These are phyloP conservation scores for Cladosporium cucumerinum DNA, from an alignment of 2,329 filamentous ascomycete genomes.

Conservation along the genomic window DNA sequence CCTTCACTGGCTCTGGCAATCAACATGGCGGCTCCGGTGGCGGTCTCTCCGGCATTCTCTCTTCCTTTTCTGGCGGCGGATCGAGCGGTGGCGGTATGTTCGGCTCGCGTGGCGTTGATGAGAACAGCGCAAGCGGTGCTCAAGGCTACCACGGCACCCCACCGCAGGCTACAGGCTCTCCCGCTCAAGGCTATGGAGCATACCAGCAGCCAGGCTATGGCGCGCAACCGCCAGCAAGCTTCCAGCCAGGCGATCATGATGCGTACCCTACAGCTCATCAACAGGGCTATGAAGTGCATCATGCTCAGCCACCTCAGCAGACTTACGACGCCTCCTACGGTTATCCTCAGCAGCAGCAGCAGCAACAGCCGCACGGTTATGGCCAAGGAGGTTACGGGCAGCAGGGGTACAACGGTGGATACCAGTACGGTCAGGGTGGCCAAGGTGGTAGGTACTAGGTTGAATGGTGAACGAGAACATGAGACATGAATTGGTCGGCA, in stretches of 20 bases:
- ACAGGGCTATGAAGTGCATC: slow-evolving; percentile 34
- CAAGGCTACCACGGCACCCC: slow-evolving; percentile 9
- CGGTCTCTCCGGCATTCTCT: slow-evolving; percentile 6
- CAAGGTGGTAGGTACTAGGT: slow-evolving; percentile 15
- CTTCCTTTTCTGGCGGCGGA: slow-evolving; percentile 7
- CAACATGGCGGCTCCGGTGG: slow-evolving; percentile 9
- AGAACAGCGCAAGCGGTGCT: background rate
- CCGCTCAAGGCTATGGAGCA: slow-evolving; percentile 4
- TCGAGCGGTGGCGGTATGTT: slow-evolving; percentile 13
- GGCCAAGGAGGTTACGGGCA: slow-evolving; percentile 20
- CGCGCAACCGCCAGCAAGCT: slow-evolving; percentile 26
- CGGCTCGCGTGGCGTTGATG: slow-evolving; percentile 8
- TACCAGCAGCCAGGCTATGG: slow-evolving; percentile 14
- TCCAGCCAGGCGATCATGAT: slow-evolving; percentile 28
- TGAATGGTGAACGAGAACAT: background rate
- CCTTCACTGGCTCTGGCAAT: background rate
- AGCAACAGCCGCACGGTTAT: slow-evolving; percentile 20
- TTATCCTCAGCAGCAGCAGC: slow-evolving; percentile 28
- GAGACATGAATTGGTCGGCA: background rate
- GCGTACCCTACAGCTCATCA: slow-evolving; percentile 35
- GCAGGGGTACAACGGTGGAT: slow-evolving; percentile 18
- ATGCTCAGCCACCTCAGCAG: slow-evolving; percentile 19
- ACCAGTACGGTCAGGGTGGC: slow-evolving; percentile 19
- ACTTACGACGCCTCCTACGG: slow-evolving; percentile 21
- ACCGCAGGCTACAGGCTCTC: slow-evolving; percentile 3